Evolutionary conservation across 352 stramenopile genomes (phyloP).

Genomic region (Globisporangium paddicum): DNA sequence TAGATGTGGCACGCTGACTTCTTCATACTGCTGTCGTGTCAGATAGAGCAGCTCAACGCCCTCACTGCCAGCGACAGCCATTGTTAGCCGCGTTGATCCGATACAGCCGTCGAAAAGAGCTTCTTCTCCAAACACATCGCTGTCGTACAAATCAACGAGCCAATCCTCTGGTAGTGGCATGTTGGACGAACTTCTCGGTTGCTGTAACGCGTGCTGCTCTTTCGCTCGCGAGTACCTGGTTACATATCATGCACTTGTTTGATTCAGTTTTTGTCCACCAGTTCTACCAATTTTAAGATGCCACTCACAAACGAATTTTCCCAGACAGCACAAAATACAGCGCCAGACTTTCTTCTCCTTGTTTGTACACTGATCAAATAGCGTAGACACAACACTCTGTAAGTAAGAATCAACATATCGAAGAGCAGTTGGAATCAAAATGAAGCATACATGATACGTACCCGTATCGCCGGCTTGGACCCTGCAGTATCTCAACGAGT

Average conservation of each 20-base stretch:
- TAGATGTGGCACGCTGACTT: background rate
- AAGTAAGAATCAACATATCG: background rate
- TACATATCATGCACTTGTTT: no score
- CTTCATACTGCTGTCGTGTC: conserved; percentile 13
- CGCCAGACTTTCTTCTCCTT: conserved; percentile 22
- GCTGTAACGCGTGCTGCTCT: background rate
- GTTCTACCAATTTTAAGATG: background rate
- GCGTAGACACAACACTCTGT: background rate
- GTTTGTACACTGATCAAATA: conserved; percentile 20
- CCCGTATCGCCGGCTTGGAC: conserved; percentile 17
- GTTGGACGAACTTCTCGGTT: background rate
- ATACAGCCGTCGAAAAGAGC: conserved; percentile 12
- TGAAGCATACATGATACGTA: background rate
- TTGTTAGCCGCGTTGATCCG: conserved; percentile 16
- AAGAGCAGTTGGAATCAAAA: background rate
- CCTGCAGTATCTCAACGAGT: conserved; percentile 19
- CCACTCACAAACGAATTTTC: conserved; percentile 25
- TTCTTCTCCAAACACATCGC: conserved; percentile 46
- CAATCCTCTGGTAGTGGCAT: conserved; percentile 1
- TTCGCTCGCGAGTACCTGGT: conserved; percentile 6
- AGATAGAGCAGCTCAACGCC: conserved; percentile 20
- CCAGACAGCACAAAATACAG: conserved; percentile 32
- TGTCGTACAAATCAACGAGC: conserved; percentile 27
- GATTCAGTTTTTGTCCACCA: background rate
- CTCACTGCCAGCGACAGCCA: conserved; percentile 17